Evolutionary conservation across 1,139 yeast genomes (phyloP).

Genomic region (Blastobotrys ciferrii): DNA sequence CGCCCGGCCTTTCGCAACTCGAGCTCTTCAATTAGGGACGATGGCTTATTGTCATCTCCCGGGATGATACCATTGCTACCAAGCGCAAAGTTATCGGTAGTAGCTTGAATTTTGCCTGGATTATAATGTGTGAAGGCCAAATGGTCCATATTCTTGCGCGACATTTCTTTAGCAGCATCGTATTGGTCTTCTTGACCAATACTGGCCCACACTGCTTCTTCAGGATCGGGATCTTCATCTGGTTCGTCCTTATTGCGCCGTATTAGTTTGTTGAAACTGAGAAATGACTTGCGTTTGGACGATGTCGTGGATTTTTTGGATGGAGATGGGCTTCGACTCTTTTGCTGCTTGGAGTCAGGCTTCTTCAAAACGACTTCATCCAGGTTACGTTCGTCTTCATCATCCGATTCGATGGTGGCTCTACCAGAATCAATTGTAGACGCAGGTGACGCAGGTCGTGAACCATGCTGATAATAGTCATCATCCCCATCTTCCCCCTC

Average conservation of each 20-base stretch:
- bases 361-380: constrained; percentile 10
- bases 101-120: constrained; percentile 28
- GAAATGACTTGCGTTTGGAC: constrained; percentile 12
- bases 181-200: constrained; percentile 18
- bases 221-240: constrained; percentile 19
- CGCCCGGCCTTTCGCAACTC: constrained; percentile 40
- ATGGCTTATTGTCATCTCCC: constrained; percentile 27
- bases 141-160: constrained; percentile 25
- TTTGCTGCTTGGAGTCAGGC: constrained; percentile 1
- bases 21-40: constrained; percentile 38
- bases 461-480: background rate
- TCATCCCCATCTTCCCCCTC: constrained; percentile 2
- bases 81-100: constrained; percentile 9
- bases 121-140: constrained; percentile 34
- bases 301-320: constrained; percentile 3
- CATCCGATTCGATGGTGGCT: constrained; percentile 32
- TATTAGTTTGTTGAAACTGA: background rate
- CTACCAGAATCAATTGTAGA: constrained; percentile 29
- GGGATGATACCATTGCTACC: constrained; percentile 21
- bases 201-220: constrained; percentile 8
- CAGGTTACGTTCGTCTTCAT: constrained; percentile 21
- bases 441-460: constrained; percentile 22
- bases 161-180: constrained; percentile 10
- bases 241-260: constrained; percentile 17
- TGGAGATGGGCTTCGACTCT: constrained; percentile 11